Percentiles rank a stretch among this genome's conserved stretches.
phyloP scores from a whole-genome alignment of 2,329 filamentous ascomycete genomes.

The Stemphylium lycopersici region DNA sequence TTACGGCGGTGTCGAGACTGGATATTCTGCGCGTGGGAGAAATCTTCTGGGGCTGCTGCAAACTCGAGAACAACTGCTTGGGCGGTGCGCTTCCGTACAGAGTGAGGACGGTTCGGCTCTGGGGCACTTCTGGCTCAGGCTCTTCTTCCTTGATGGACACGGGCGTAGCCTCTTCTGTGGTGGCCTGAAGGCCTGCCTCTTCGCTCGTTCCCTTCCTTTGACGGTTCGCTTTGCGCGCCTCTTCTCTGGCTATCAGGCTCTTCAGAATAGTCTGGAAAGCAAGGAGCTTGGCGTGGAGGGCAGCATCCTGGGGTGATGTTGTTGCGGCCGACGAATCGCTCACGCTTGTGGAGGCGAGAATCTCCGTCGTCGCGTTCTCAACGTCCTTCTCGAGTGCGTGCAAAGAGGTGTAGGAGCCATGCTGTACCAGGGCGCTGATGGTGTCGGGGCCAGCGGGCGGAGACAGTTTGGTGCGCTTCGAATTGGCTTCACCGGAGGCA shows the following conservation, averaged over 20 bases:
- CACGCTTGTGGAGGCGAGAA: slow-evolving; percentile 45
- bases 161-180: slow-evolving; percentile 19
- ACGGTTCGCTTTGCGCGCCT: slow-evolving; percentile 24
- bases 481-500: slow-evolving; percentile 49
- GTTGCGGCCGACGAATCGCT: slow-evolving; percentile 27
- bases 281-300: slow-evolving; percentile 37
- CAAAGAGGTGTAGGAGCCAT: slow-evolving; percentile 50
- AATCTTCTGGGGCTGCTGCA: slow-evolving; percentile 63
- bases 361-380: slow-evolving; percentile 46
- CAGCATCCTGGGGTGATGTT: slow-evolving; percentile 45
- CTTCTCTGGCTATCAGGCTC: slow-evolving; percentile 39
- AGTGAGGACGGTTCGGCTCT: slow-evolving; percentile 70
- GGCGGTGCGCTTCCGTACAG: slow-evolving; percentile 75
- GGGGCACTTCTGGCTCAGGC: slow-evolving; percentile 28
- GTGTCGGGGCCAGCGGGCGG: slow-evolving; percentile 36
- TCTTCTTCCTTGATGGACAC: slow-evolving; percentile 31
- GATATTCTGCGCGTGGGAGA: slow-evolving; percentile 40
- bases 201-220: slow-evolving; percentile 10
- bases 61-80: slow-evolving; percentile 84
- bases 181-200: slow-evolving; percentile 12
- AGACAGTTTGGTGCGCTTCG: slow-evolving; percentile 55
- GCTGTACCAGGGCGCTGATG: slow-evolving; percentile 49
- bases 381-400: slow-evolving; percentile 53
- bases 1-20: slow-evolving; percentile 49
- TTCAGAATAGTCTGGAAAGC: slow-evolving; percentile 44